These are phyloP conservation scores for Populus nigra DNA, from an alignment of 345 rosid species.

Conservation along the genomic window DNA sequence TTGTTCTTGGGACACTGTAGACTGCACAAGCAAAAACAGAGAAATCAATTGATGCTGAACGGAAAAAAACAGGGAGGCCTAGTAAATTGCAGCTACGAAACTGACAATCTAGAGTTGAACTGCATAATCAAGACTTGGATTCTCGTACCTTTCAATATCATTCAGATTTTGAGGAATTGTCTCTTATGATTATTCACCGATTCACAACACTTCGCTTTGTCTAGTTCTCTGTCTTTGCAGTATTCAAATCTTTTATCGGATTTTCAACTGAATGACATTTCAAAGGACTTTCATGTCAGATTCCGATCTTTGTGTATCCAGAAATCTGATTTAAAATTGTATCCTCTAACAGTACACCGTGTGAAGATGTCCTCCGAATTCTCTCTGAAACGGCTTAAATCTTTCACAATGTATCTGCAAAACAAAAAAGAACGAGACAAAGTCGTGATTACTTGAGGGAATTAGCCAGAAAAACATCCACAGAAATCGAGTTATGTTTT, in stretches of 20 bases:
- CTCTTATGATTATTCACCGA: slow-evolving; percentile 7
- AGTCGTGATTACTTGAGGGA: neutral
- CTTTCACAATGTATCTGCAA: slow-evolving; percentile 25
- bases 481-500: neutral
- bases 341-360: neutral
- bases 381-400: slow-evolving; percentile 1
- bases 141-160: slow-evolving; percentile 18
- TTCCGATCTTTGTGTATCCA: slow-evolving; percentile 21
- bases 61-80: neutral
- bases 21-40: neutral
- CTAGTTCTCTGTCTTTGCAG: neutral
- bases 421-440: neutral
- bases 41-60: neutral
- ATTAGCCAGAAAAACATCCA: slow-evolving; percentile 2
- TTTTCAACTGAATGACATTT: slow-evolving; percentile 35
- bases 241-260: slow-evolving; percentile 18
- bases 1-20: slow-evolving; percentile 1
- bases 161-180: slow-evolving; percentile 8
- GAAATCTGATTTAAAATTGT: slow-evolving; percentile 19
- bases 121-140: slow-evolving; percentile 8
- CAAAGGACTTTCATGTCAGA: slow-evolving; percentile 14
- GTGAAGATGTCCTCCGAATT: neutral
- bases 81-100: neutral
- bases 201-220: slow-evolving; percentile 14
- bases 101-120: neutral